These are phyloP conservation scores for Claviceps purpurea DNA, from an alignment of 2,329 filamentous ascomycete genomes.

Conservation along the genomic window DNA sequence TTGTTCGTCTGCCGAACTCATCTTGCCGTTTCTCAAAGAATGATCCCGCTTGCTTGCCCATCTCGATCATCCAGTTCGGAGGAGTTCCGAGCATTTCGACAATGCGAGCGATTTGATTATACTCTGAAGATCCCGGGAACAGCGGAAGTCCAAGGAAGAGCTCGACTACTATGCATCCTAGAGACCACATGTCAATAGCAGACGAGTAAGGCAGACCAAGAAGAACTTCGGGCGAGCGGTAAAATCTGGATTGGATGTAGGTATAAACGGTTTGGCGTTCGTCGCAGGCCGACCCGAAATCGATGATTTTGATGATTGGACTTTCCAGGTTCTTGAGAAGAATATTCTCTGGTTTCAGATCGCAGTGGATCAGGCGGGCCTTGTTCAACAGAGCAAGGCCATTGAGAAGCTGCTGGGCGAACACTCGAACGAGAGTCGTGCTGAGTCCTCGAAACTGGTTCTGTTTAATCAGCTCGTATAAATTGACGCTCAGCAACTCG, in stretches of 20 bases:
- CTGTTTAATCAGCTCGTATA: constrained; percentile 98
- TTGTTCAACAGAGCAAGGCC: constrained; percentile 88
- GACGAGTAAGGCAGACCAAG: constrained; percentile 95
- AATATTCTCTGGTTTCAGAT: constrained; percentile 97
- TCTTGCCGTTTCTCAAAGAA: constrained; percentile 91
- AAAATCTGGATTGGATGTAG: constrained; percentile 97
- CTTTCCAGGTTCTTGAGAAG: constrained; percentile 95
- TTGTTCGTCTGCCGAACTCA: constrained; percentile 82
- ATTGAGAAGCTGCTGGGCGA: constrained; percentile 91
- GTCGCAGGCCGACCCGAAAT: constrained; percentile 96
- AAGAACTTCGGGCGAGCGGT: constrained; percentile 89
- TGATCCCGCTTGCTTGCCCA: constrained; percentile 93
- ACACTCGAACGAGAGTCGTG: constrained; percentile 91
- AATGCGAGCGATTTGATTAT: constrained; percentile 94
- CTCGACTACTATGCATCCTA: constrained; percentile 96
- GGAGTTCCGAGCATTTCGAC: constrained; percentile 96
- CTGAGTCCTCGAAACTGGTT: constrained; percentile 97
- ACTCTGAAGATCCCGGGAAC: constrained; percentile 95
- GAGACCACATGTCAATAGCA: constrained; percentile 98
- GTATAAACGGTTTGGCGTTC: constrained; percentile 98
- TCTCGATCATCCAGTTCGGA: constrained; percentile 97
- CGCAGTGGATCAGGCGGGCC: constrained; percentile 91
- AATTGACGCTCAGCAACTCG: constrained; percentile 88
- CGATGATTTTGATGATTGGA: constrained; percentile 99
- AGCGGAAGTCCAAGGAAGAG: constrained; percentile 87